Base-by-base conservation (phyloP, 1,284 basidiomycete genomes). In the Earliella scabrosa region DNA sequence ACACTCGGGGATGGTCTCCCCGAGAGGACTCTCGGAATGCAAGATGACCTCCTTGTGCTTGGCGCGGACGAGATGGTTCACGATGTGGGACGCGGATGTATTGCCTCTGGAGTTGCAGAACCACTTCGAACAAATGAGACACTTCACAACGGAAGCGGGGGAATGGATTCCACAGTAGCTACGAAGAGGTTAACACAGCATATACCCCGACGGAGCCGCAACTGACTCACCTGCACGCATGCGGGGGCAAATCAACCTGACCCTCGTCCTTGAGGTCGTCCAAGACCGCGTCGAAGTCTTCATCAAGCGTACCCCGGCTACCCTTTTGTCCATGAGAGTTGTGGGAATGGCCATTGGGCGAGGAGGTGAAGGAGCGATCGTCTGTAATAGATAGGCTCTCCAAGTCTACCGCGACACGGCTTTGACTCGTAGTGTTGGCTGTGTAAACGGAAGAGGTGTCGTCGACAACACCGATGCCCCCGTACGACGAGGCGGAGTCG, bases 71-170 rank as follows among this genome's bases (percentile, higher is more conserved):
- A 99, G 85, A 75, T 99, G 97, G 74, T 97, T 98, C 67, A 99
- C 97, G 66, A 99, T 99, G 72, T 99, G 97, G 2, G 95, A 98
- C 3, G 96, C 97, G 1, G 96, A 97, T 2, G 96, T 98, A 68
- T 96, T 97, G 50, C 97, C 96, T 50, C 97, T 87, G n/a, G 97
- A 97, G 74, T 99, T 99, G 81, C 97, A 99, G 74, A 99, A 99
- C 95, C 97, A 99, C 73, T 99, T 99, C 54, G 87, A 87, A 74
- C 97, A 99, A 49, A 95, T 77, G 31, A 98, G 82, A 69, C 97
- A 99, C 76, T 97, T 97, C 60, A 99, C 97, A 16, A 99, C 97
- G 50, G 94, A 97, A 4, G 95, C 90, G 1, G 97, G 95, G 52
- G 94, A 97, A 74, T 98, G 96, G 49, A 99, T 97, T n/a, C 97